Conservation (phyloP, 2,329 filamentous ascomycete species). For the Pseudohalonectria lignicola region DNA sequence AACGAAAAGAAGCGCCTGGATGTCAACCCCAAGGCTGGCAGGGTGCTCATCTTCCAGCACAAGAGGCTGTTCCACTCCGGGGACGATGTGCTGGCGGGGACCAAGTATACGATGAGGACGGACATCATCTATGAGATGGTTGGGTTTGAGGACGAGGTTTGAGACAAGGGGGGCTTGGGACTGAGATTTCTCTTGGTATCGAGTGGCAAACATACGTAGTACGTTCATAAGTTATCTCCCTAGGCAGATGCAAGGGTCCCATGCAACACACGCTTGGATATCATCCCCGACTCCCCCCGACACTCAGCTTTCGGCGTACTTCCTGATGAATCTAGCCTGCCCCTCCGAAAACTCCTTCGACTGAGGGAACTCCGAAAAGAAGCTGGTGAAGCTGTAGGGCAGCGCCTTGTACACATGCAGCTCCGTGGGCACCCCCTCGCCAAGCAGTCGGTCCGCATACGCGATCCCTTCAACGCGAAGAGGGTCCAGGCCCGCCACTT, state of each 20-base stretch:
- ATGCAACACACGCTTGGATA: no score
- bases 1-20: conserved; percentile 32
- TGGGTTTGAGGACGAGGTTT: neutral
- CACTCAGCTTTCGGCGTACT: neutral
- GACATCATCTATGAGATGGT: conserved; percentile 37
- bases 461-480: conserved; percentile 26
- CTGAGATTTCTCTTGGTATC: no score
- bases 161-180: no score
- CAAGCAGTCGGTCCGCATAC: conserved; percentile 21
- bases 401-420: conserved; percentile 21
- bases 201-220: no score
- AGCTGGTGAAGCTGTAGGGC: conserved; percentile 21
- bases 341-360: conserved; percentile 3
- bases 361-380: conserved; percentile 5
- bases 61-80: conserved; percentile 38
- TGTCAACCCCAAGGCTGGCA: conserved; percentile 42
- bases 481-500: conserved; percentile 21
- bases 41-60: conserved; percentile 52
- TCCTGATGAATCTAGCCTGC: conserved; percentile 4
- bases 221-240: no score
- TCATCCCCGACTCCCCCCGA: no score
- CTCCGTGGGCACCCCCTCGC: conserved; percentile 19
- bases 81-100: conserved; percentile 35
- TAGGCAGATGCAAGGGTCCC: no score
- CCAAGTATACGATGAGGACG: conserved; percentile 46